A percentile compares a stretch with the other conserved stretches of the same genome.
Conservation (phyloP, 2,329 filamentous ascomycete genomes). For the Didymella arachidicola region DNA sequence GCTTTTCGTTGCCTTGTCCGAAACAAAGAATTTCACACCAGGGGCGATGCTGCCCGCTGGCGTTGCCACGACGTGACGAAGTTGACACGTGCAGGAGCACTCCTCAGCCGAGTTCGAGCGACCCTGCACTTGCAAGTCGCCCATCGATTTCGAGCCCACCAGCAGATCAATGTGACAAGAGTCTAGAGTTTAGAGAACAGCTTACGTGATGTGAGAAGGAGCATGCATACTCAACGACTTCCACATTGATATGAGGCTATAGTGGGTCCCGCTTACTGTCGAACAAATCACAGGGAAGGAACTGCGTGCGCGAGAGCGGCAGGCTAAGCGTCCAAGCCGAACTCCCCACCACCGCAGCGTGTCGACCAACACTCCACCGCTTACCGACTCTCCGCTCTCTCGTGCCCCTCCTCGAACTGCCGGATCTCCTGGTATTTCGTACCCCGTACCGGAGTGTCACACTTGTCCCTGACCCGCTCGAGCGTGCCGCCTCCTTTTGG, state of each 20-base stretch:
- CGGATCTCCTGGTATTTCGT: background rate
- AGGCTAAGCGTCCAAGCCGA: conserved; percentile 15
- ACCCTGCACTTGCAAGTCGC: background rate
- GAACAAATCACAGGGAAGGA: conserved; percentile 11
- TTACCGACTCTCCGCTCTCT: conserved; percentile 10
- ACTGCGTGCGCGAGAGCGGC: conserved; percentile 11
- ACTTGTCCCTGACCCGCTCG: conserved; percentile 1
- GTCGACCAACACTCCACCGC: conserved; percentile 19
- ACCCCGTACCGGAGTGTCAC: background rate
- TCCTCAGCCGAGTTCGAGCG: background rate
- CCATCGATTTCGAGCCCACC: background rate
- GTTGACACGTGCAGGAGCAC: conserved; percentile 6
- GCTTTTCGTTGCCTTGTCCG: background rate
- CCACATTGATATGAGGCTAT: conserved; percentile 1
- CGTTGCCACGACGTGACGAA: conserved; percentile 16
- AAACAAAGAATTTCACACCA: conserved; percentile 11
- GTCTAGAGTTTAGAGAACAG: background rate
- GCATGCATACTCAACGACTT: background rate
- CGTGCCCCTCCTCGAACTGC: conserved; percentile 8
- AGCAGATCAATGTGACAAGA: background rate
- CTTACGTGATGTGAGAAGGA: background rate
- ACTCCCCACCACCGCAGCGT: conserved; percentile 13
- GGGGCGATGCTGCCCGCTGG: conserved; percentile 14
- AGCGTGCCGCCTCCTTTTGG: conserved; percentile 11
- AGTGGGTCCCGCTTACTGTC: conserved; percentile 14